Percentiles rank a stretch among this genome's conserved stretches.
Evolutionary conservation across 805 yeast genomes (phyloP).

Genomic region (Ogataea pini): DNA sequence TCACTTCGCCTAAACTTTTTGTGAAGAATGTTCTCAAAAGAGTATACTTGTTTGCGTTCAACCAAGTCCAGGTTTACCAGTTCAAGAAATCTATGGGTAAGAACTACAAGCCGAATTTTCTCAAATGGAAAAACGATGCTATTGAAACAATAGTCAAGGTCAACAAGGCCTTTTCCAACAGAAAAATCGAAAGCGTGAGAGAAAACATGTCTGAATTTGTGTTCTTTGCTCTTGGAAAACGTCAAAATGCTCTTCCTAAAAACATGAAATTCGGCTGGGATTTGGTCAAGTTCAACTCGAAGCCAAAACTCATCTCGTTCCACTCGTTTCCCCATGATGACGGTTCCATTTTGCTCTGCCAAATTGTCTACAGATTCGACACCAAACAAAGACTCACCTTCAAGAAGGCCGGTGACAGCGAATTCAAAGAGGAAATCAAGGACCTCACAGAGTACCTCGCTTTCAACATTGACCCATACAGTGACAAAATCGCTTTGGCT

Average conservation of each 20-base stretch:
- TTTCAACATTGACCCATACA: constrained; percentile 60
- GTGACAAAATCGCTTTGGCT: constrained; percentile 57
- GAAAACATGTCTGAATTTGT: constrained; percentile 61
- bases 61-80: constrained; percentile 54
- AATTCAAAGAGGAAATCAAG: constrained; percentile 47
- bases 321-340: constrained; percentile 51
- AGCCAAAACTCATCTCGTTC: constrained; percentile 73
- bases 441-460: constrained; percentile 63
- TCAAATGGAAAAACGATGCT: constrained; percentile 84
- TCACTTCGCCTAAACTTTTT: constrained; percentile 41
- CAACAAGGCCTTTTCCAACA: constrained; percentile 77
- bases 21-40: constrained; percentile 56
- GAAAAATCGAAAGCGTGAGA: constrained; percentile 48
- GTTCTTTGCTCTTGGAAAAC: constrained; percentile 52
- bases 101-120: constrained; percentile 59
- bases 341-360: constrained; percentile 40
- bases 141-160: constrained; percentile 73
- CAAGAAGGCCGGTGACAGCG: constrained; percentile 43
- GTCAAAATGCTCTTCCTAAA: constrained; percentile 57
- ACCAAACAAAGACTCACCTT: constrained; percentile 60
- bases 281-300: constrained; percentile 62
- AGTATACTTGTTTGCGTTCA: constrained; percentile 65
- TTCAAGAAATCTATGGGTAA: constrained; percentile 38
- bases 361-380: constrained; percentile 61
- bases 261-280: constrained; percentile 72